Evolutionary conservation across 2,329 filamentous ascomycete genomes (phyloP), one percentile per base, ranked within the genome.

Genomic region (Aspergillus felis): DNA sequence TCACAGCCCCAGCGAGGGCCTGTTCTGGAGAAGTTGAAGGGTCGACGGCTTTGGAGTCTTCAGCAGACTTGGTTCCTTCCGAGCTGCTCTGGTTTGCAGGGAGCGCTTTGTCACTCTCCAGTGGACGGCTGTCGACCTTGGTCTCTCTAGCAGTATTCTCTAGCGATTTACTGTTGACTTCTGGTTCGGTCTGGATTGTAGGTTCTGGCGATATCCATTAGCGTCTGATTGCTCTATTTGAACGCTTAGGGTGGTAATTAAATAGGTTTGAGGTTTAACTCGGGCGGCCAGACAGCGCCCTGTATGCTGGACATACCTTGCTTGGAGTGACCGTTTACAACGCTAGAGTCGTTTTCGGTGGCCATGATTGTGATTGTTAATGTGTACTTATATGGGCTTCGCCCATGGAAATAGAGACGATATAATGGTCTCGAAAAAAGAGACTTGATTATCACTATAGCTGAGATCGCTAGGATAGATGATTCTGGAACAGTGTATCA

Each of bases 251-350:
- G 9, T 29, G 22, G 35, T 24, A 41, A 32, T 25, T 28, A 47
- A 29, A 50, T 3, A 12, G 5, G 29, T 17, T 17, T 3, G 14
- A 38, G 3, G 32, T 7, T 38, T 38, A 38, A n/a, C 14, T 38
- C 6, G 6, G 32, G 32, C 14, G 32, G 14, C 14, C 32, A 24
- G 2, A 27, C 29, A 51, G 44, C 25, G 20, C 28, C 24, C 20
- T 12, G 10, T 29, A n/a, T 17, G 14, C 27, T 55, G n/a, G 27
- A 68, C 65, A 27, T 70, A 72, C 71, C 68, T 54, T 61, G 48
- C 54, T 54, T 57, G 50, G 57, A 17, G 56, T 61, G 29, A 50
- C 60, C 50, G 44, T 47, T 61, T 47, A 47, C 44, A 14, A 25
- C 12, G 22, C 44, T 24, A 27, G 24, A 25, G 22, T 14, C 7